phyloP scores from a whole-genome alignment of 306 rosid species.

The Lotus japonicus region DNA sequence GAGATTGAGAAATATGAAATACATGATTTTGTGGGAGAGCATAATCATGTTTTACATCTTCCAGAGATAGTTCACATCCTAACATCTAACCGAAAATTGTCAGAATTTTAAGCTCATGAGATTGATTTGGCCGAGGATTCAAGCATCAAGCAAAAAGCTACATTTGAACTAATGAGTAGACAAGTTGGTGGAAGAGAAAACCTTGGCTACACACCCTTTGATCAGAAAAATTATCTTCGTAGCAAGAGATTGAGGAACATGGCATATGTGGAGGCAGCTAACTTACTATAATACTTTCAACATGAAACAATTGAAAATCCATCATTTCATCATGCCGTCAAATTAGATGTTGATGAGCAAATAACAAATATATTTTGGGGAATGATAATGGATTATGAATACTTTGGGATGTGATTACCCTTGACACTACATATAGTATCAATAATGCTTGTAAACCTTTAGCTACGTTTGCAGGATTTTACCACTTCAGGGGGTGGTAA shows the following conservation, averaged over 20 bases:
- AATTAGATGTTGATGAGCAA: not conserved
- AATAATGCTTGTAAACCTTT: not conserved
- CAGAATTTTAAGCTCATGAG: too few species aligned
- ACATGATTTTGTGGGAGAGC: too few species aligned
- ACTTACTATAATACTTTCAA: not conserved
- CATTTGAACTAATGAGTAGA: not conserved
- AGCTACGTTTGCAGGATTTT: too few species aligned
- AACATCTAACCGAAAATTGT: too few species aligned
- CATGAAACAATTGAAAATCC: not conserved
- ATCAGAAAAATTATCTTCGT: not conserved
- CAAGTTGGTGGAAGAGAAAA: not conserved
- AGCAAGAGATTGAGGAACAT: not conserved
- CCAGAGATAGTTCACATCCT: too few species aligned
- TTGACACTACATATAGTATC: not conserved
- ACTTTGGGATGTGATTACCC: not conserved
- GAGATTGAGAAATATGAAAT: not conserved
- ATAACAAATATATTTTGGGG: not conserved
- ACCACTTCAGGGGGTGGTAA: too few species aligned
- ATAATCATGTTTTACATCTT: too few species aligned
- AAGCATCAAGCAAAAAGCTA: too few species aligned
- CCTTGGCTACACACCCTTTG: not conserved
- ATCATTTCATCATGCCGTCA: not conserved
- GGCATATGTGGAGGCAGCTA: not conserved
- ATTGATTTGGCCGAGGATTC: too few species aligned
- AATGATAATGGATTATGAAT: not conserved